These are phyloP conservation scores for Anthracocystis walkeri DNA, from an alignment of 1,284 basidiomycete species.

Conservation along the genomic window DNA sequence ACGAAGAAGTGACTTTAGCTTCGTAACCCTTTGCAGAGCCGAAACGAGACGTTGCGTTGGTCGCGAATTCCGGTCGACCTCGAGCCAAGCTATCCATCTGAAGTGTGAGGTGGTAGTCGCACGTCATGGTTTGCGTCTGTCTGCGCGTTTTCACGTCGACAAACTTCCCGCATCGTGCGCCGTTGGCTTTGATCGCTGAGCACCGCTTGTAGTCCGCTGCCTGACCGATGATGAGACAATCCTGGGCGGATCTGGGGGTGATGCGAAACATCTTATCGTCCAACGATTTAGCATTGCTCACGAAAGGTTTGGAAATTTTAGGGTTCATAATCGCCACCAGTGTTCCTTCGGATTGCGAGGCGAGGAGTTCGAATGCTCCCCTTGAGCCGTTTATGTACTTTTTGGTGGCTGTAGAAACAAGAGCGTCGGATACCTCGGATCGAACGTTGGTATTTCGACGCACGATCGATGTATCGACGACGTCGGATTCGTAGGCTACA, in stretches of 20 bases:
- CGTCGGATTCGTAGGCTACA: conserved; percentile 87
- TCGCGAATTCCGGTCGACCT: conserved; percentile 81
- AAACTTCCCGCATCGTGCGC: conserved; percentile 80
- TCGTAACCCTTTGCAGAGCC: conserved; percentile 4
- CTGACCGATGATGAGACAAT: conserved; percentile 86
- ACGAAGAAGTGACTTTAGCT: conserved; percentile 16
- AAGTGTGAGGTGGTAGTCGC: conserved; percentile 87
- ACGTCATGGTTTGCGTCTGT: conserved; percentile 71
- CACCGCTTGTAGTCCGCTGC: conserved; percentile 87
- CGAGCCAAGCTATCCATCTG: conserved; percentile 81
- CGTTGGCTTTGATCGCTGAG: conserved; percentile 77
- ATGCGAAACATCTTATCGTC: conserved; percentile 82
- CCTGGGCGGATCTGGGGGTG: conserved; percentile 83
- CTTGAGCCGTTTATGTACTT: conserved; percentile 86
- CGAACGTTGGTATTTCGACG: conserved; percentile 17
- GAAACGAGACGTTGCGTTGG: conserved; percentile 63
- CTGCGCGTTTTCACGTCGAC: conserved; percentile 48
- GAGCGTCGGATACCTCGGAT: conserved; percentile 23
- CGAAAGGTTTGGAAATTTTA: conserved; percentile 81
- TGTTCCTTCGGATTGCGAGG: conserved; percentile 85
- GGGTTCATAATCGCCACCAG: conserved; percentile 92
- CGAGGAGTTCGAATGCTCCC: conserved; percentile 89
- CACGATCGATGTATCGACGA: conserved; percentile 64
- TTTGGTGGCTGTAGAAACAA: conserved; percentile 69
- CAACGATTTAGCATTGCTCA: neutral